A percentile compares a stretch with the other conserved stretches of the same genome.
phyloP scores from a whole-genome alignment of 2,329 filamentous ascomycete genomes.

The Aspergillus felis region DNA sequence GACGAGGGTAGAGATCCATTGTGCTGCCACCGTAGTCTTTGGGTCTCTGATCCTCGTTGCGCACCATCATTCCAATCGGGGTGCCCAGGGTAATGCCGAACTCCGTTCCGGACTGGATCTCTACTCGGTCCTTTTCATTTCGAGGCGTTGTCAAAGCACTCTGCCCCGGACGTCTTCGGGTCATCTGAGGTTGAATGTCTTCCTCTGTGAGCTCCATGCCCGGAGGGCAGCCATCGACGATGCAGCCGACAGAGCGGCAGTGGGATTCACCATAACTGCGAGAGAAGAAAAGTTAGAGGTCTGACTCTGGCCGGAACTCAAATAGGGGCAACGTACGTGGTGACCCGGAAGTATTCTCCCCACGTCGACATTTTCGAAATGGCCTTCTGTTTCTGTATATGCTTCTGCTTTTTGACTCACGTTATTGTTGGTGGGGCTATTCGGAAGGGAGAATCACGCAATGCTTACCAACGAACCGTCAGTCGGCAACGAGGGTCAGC shows the following conservation, averaged over 20 bases:
- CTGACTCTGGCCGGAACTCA: background rate
- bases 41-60: conserved; percentile 89
- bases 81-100: conserved; percentile 86
- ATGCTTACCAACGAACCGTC: background rate
- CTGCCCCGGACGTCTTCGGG: conserved; percentile 82
- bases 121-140: conserved; percentile 85
- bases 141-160: conserved; percentile 85
- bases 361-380: conserved; percentile 75
- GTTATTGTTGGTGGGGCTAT: background rate
- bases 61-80: conserved; percentile 80
- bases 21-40: conserved; percentile 86
- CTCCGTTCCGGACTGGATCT: conserved; percentile 91
- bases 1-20: conserved; percentile 87
- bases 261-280: conserved; percentile 75
- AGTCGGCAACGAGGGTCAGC: background rate
- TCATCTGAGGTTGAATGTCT: conserved; percentile 94
- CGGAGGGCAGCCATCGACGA: conserved; percentile 88
- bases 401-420: background rate
- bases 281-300: background rate
- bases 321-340: conserved; percentile 58
- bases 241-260: conserved; percentile 88
- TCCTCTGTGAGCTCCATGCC: conserved; percentile 78
- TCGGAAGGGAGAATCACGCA: background rate
- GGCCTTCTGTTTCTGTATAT: conserved; percentile 1
- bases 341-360: conserved; percentile 75